Conservation (phyloP, 192 early-diverging fungal species). For the Podila clonocystis region DNA sequence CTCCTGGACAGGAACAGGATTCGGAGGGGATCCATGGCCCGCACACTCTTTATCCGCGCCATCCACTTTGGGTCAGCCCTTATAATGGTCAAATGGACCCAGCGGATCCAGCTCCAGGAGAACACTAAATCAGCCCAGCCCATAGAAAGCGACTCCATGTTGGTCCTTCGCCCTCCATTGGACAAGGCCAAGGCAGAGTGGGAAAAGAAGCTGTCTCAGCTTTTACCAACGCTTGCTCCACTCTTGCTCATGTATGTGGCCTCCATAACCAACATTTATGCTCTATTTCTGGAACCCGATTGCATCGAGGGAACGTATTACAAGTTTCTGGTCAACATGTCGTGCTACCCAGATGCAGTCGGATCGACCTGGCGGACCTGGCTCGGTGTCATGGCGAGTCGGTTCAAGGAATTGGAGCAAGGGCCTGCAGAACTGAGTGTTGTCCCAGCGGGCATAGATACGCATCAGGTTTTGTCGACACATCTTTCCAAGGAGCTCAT, state of each 20-base stretch:
- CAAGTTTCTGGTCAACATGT: conserved; percentile 60
- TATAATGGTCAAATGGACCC: conserved; percentile 67
- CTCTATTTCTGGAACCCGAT: conserved; percentile 62
- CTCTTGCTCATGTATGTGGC: conserved; percentile 57
- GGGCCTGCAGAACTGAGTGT: conserved; percentile 24
- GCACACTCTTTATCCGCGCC: conserved; percentile 70
- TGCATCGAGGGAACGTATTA: conserved; percentile 66
- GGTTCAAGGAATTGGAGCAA: conserved; percentile 23
- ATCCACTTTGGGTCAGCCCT: conserved; percentile 70
- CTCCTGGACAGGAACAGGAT: conserved; percentile 67
- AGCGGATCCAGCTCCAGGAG: conserved; percentile 19
- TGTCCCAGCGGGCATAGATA: conserved; percentile 53
- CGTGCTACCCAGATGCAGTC: conserved; percentile 51
- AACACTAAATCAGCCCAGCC: conserved; percentile 9
- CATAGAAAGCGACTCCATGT: not conserved
- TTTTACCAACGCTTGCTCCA: conserved; percentile 43
- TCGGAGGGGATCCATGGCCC: conserved; percentile 67
- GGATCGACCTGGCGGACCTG: conserved; percentile 53
- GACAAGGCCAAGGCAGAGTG: conserved; percentile 24
- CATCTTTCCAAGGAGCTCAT: conserved; percentile 60
- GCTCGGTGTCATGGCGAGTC: conserved; percentile 11
- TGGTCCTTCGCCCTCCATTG: not conserved
- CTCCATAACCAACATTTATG: conserved; percentile 57
- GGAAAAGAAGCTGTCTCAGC: conserved; percentile 58
- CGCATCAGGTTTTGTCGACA: too few species aligned